Evolutionary conservation across 768 basidiomycete species (phyloP), one percentile per base, ranked within the genome.

Genomic region (Psilocybe sp.): DNA sequence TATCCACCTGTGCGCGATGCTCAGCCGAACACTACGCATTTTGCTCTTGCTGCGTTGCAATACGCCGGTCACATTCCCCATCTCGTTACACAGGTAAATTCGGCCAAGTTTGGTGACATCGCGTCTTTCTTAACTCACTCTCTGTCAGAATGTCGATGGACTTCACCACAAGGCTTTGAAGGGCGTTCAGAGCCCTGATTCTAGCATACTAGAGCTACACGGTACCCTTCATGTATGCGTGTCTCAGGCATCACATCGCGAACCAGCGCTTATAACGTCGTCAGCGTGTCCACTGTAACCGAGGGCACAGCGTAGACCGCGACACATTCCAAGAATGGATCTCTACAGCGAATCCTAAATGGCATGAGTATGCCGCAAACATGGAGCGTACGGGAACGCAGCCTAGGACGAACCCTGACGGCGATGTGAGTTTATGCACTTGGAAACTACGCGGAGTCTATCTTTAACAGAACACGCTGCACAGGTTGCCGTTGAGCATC

Each of bases 321-420:
- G 72, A 79, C 14, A 70, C 66, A 0, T 98, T 91, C 62, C 94
- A 98, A 60, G 76, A 81, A 19, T 76, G 79, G 69, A 70, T 98
- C 31, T 84, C 87, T 16, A 64, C 67, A 3, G 71, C 80, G 31
- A 97, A 96, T 67, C 94, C 92, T 0, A 69, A 73, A 42, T 96
- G 92, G 92, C 81, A 81, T 51, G 74, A 74, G 5, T 87, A 80
- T 58, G 75, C 80, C 14, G 81, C 86, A 48, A 81, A 86, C 39
- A 65, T 87, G 42, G 82, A 85, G 61, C 68, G 68, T 20, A 76
- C 76, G 0, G 81, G 84, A 4, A 64, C 68, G 39, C 77, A 79
- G 48, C 85, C 80, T 1, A 77, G 90, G 50, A 95, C 89, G 19
- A 96, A 96, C 64, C 94, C 94, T 10, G 94, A 96, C 57, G 94